Evolutionary conservation across 768 basidiomycete species (phyloP), one percentile per base, ranked within the genome.

Genomic region (Tricholoma terreum): DNA sequence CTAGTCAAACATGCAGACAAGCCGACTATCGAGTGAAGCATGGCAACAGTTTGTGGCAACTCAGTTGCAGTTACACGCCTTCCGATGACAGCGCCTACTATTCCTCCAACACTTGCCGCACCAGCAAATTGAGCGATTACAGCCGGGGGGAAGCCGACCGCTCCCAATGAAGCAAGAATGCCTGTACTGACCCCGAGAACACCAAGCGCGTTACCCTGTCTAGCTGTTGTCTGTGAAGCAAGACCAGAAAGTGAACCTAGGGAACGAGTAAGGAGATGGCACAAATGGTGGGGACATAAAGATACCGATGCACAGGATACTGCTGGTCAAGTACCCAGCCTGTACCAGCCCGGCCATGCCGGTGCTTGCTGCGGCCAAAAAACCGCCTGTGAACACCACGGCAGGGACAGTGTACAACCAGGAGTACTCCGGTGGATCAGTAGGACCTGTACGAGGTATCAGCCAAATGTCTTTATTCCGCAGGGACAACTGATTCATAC

Each of bases 141-240:
- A 57, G 84, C 86, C 10, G 84, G 79, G 11, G 88, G 75, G 73
- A 94, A 94, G 2, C 92, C 92, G 52, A 92, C 91, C 15, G 92
- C 92, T 10, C 80, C 84, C 38, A 94, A 74, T 2, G 92, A 93
- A 0, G 92, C 80, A 11, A 94, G 74, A 57, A 94, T 86, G 59
- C 92, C 92, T 19, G 89, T 87, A 42, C 83, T 76, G 19, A 94
- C 93, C 58, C 92, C 92, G 4, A 94, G 80, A 60, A 94, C 85
- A 36, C 92, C 92, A n/a, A 94, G 81, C 17, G 82, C 80, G 70
- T 94, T 94, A n/a, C 92, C 92, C 68, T 90, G 87, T 31, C 92
- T 81, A 2, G 92, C 92, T 6, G 92, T 94, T 11, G 78, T 75
- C 67, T 94, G 90, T 1, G 91, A 92, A 10, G 83, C 79, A 10